Evolutionary conservation across 805 yeast species (phyloP), one percentile per base, ranked within the genome.

Genomic region (Ogataea ganodermae): DNA sequence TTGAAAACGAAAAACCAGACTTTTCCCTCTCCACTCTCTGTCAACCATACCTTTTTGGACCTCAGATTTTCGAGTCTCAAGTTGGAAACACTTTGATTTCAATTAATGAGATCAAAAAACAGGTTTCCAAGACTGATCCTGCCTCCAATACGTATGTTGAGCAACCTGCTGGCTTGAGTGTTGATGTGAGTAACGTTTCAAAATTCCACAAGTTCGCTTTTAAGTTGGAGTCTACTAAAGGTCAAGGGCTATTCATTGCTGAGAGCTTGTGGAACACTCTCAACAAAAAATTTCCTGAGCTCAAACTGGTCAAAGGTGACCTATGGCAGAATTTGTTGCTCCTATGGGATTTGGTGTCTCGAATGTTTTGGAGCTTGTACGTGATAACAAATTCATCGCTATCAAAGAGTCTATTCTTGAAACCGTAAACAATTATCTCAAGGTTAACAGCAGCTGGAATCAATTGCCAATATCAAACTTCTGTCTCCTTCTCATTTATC

Each of bases 151-250:
- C 69, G 18, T 46, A 42, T 23, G 39, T 44, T 58, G 9, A 61
- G 60, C 43, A 80, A 71, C 59, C 48, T n/a, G 22, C 16, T 5
- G 52, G 55, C n/a, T 21, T 38, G 18, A 21, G n/a, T n/a, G 59
- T 69, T 16, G 75, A 71, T 43, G 74, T 70, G 3, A 53, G 75
- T 47, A 73, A 70, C 46, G 65, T 76, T 49, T 70, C 77, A 8
- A 59, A 58, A 46, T 80, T 83, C 7, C 86, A 83, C 59, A 51
- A 79, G 17, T 52, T 56, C 26, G 49, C 55, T 3, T 39, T 56
- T 23, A 50, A 50, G 35, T 42, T 41, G 14, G 42, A 48, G 10
- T 33, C 46, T 2, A 27, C 48, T 18, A 51, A 66, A 40, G 64
- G 65, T 46, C 24, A 68, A 51, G 62, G 78, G 50, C 59, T 71